Evolutionary conservation across 1,139 yeast species (phyloP).

Genomic region (Scheffersomyces stambukii): DNA sequence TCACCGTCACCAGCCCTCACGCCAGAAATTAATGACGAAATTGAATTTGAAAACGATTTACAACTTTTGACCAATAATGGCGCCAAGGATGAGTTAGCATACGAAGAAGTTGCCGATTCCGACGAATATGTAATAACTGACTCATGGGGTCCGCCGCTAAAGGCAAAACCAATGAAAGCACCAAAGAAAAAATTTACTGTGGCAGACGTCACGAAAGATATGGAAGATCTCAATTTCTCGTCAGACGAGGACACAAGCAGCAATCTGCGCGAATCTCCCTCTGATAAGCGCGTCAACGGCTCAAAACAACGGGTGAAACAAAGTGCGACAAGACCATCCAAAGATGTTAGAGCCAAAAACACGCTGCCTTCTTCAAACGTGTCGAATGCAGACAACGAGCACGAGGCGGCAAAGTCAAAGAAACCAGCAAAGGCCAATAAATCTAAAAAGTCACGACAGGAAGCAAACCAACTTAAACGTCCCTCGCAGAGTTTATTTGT

Average conservation of each 20-base stretch:
- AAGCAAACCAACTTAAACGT: too few species aligned
- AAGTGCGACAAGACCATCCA: not conserved
- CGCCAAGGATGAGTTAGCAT: constrained; percentile 3
- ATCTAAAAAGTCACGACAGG: too few species aligned
- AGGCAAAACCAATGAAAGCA: constrained; percentile 4
- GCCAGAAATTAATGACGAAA: constrained; percentile 6
- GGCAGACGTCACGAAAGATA: constrained; percentile 22
- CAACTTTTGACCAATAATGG: constrained; percentile 13
- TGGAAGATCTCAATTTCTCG: constrained; percentile 20
- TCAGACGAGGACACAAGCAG: constrained; percentile 23
- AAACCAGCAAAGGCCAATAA: not conserved
- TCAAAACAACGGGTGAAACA: not conserved
- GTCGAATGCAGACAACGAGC: not conserved
- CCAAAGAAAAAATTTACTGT: constrained; percentile 9
- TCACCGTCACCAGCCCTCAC: too few species aligned
- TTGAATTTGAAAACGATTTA: constrained; percentile 14
- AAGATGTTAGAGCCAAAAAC: not conserved
- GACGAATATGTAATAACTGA: too few species aligned
- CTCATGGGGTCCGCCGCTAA: constrained; percentile 1
- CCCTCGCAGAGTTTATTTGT: too few species aligned
- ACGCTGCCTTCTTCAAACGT: too few species aligned
- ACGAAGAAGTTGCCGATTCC: too few species aligned
- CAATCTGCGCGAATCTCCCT: too few species aligned
- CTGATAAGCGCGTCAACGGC: too few species aligned
- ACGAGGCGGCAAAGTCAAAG: not conserved